phyloP scores from a whole-genome alignment of 2,329 filamentous ascomycete species.

The Pseudonectria buxi region DNA sequence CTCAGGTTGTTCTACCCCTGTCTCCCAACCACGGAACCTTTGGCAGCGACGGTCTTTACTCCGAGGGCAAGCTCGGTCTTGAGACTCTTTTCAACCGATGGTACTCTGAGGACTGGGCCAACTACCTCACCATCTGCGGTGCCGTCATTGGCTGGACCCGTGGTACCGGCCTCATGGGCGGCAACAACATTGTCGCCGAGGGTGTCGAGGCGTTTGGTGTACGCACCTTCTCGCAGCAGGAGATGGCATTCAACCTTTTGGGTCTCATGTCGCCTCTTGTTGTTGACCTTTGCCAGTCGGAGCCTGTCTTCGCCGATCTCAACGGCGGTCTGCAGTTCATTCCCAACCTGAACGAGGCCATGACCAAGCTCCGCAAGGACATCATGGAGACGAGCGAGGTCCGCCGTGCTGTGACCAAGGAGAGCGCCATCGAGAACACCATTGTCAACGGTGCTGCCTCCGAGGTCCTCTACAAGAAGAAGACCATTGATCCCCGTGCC shows the following conservation, averaged over 20 bases:
- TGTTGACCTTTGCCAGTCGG: conserved; percentile 88
- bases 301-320: conserved; percentile 94
- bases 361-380: conserved; percentile 88
- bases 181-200: conserved; percentile 95
- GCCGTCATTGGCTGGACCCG: conserved; percentile 99
- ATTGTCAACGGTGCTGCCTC: conserved; percentile 91
- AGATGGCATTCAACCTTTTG: conserved; percentile 98
- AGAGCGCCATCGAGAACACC: conserved; percentile 95
- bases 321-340: conserved; percentile 98
- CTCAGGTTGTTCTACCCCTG: conserved; percentile 90
- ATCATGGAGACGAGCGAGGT: conserved; percentile 94
- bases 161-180: conserved; percentile 94
- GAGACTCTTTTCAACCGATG: conserved; percentile 98
- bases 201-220: conserved; percentile 95
- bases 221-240: conserved; percentile 96
- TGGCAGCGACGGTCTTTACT: conserved; percentile 95
- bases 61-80: conserved; percentile 92
- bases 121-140: conserved; percentile 96
- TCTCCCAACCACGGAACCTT: conserved; percentile 99
- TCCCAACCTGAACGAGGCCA: conserved; percentile 86
- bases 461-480: conserved; percentile 90
- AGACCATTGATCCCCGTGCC: conserved; percentile 84
- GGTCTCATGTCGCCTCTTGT: conserved; percentile 92
- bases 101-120: conserved; percentile 95
- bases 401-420: conserved; percentile 87